A percentile compares a stretch with the other conserved stretches of the same genome.
Conservation (phyloP, 2,329 filamentous ascomycete genomes). For the Penicillium digitatum region DNA sequence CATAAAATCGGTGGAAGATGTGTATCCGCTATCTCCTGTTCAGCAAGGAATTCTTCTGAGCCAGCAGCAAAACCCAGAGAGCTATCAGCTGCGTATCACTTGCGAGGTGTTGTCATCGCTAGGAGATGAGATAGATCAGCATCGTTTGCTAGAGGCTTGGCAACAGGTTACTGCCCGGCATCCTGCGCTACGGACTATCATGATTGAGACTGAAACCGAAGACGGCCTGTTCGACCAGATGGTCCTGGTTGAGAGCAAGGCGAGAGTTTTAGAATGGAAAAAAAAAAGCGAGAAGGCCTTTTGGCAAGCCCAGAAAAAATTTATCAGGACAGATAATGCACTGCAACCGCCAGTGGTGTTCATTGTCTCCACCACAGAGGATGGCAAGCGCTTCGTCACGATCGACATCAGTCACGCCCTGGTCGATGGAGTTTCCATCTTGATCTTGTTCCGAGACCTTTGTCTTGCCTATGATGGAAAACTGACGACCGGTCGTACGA, state of each 20-base stretch:
- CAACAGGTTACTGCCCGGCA: conserved; percentile 1
- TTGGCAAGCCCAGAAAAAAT: background rate
- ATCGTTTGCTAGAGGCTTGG: conserved; percentile 1
- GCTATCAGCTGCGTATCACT: background rate
- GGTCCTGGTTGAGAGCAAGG: background rate
- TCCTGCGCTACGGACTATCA: conserved; percentile 1
- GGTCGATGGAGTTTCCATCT: background rate
- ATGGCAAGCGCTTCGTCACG: background rate
- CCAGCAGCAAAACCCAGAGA: background rate
- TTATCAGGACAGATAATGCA: background rate
- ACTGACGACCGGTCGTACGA: background rate
- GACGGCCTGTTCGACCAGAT: background rate
- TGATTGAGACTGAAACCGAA: too few species aligned
- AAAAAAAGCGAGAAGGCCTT: background rate
- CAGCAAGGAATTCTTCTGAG: background rate
- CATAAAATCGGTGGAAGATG: background rate
- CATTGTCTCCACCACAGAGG: background rate
- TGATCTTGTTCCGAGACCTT: conserved; percentile 1
- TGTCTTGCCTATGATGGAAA: background rate
- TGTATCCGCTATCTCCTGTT: background rate
- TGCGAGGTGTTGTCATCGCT: background rate
- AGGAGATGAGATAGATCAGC: background rate
- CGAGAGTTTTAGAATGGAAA: background rate
- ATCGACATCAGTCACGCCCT: background rate
- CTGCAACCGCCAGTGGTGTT: background rate